Evolutionary conservation across 1,139 yeast species (phyloP).

Genomic region (Wickerhamomyces sp.): DNA sequence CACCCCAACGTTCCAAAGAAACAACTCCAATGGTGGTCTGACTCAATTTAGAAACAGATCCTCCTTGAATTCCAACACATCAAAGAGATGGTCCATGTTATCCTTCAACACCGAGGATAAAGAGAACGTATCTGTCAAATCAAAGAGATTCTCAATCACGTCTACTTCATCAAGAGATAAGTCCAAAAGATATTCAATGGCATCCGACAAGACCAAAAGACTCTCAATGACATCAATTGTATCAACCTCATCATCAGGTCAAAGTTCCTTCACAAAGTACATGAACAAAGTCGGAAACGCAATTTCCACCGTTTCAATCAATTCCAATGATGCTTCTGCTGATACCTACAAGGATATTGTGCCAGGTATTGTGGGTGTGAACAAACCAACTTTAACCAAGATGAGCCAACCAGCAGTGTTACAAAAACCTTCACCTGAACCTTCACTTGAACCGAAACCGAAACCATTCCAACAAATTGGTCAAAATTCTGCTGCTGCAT

Average conservation of each 20-base stretch:
- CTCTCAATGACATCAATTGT: constrained; percentile 12
- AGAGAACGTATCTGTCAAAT: constrained; percentile 8
- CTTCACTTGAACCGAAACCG: not conserved
- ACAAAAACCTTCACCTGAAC: not conserved
- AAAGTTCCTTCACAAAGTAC: constrained; percentile 21
- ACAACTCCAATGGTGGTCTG: constrained; percentile 15
- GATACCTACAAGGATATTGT: constrained; percentile 14
- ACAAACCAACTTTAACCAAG: constrained; percentile 1
- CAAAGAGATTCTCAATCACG: constrained; percentile 14
- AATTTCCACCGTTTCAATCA: constrained; percentile 22
- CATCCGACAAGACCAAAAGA: constrained; percentile 12
- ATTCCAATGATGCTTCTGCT: constrained; percentile 19
- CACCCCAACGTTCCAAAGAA: constrained; percentile 16
- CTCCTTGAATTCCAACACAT: constrained; percentile 16
- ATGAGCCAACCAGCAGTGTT: not conserved
- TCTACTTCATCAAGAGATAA: constrained; percentile 6
- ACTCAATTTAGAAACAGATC: constrained; percentile 19
- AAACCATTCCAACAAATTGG: not conserved
- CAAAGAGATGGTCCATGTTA: constrained; percentile 24
- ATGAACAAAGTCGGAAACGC: constrained; percentile 26
- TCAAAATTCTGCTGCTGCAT: too few species aligned
- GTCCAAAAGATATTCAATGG: constrained; percentile 2
- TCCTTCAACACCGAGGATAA: constrained; percentile 20
- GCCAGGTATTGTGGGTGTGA: constrained; percentile 23
- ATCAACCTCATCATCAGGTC: constrained; percentile 13